Percentiles rank a stretch among this genome's conserved stretches.
phyloP scores from a whole-genome alignment of 2,329 filamentous ascomycete genomes.

The Pseudogymnoascus sp. region DNA sequence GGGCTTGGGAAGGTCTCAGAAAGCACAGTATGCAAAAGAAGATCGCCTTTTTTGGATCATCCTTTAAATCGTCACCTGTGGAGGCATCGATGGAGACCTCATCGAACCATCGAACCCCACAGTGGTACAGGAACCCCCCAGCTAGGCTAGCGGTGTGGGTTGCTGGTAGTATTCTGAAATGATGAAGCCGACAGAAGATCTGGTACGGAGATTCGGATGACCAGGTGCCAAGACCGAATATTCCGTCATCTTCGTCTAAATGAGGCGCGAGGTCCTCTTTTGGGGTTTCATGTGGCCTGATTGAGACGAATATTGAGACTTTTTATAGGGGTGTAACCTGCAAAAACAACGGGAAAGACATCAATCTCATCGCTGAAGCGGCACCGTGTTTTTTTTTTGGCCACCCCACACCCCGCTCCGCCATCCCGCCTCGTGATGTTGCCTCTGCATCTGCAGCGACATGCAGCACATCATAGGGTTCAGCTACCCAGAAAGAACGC shows the following conservation, averaged over 20 bases:
- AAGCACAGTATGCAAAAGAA: background rate
- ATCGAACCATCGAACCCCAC: conserved; percentile 3
- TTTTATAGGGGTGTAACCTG: background rate
- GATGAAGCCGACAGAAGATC: conserved; percentile 1
- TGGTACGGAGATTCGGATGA: conserved; percentile 6
- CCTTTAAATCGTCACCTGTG: background rate
- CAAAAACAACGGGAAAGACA: background rate
- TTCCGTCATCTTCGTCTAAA: conserved; percentile 2
- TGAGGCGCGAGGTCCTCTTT: conserved; percentile 1
- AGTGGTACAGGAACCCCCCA: background rate
- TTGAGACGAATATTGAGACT: conserved; percentile 1
- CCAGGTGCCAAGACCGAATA: background rate
- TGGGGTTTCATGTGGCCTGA: conserved; percentile 5
- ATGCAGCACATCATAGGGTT: conserved; percentile 2
- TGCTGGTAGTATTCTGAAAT: background rate
- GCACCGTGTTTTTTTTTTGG: background rate
- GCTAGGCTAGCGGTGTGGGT: background rate
- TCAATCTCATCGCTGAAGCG: background rate
- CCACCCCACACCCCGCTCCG: conserved; percentile 1
- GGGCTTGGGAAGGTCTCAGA: background rate
- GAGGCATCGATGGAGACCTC: background rate
- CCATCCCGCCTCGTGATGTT: background rate
- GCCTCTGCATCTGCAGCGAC: background rate
- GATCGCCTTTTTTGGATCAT: background rate
- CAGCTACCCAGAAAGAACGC: background rate